Base-by-base conservation (phyloP, 2,329 filamentous ascomycete species). In the Fulvia fulva region DNA sequence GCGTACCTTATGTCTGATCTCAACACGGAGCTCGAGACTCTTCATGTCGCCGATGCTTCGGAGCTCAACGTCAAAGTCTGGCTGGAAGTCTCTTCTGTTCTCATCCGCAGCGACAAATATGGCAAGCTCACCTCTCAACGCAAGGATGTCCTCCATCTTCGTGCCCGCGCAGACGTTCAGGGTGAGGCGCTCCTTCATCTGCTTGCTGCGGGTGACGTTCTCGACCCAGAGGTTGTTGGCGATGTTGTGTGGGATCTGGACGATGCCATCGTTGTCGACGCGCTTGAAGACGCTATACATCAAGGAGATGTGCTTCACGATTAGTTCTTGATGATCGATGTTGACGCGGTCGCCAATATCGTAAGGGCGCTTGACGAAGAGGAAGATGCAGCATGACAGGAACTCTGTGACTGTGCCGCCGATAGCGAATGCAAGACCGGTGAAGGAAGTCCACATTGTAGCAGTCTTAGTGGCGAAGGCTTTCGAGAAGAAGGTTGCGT, bases 301-400 rank as follows among this genome's bases (percentile, higher is more conserved):
- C 6, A 73, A 59, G 21, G 61, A 65, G 56, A 72, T 73, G 56
- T 67, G 67, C 52, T 70, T 67, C 4, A 72, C 70, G 43, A 69
- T 60, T 2, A 73, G 62, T 30, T 71, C 66, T 8, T 57, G 57
- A 23, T 66, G 55, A 26, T 63, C 59, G 19, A 67, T 60, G 45
- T 53, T 55, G 37, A 63, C 67, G 11, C 67, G 63, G 55, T 74
- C 73, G 32, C 71, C 72, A 14, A 68, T 55, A 72, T 97, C 93
- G 72, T 89, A 97, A 0, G 93, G 92, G 73, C 97, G 93, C 78
- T 97, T 97, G 77, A 97, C 90, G 68, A 97, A 97, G 1, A 97
- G 79, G 78, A 97, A 97, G 68, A 97, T 96, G 78, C 92, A 97
- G 41, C 91, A 96, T 70, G 91, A 91, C n/a, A 97, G 83, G 63